Base-by-base conservation (phyloP, 495 filamentous ascomycete species). In the Jackrogersella minutella region DNA sequence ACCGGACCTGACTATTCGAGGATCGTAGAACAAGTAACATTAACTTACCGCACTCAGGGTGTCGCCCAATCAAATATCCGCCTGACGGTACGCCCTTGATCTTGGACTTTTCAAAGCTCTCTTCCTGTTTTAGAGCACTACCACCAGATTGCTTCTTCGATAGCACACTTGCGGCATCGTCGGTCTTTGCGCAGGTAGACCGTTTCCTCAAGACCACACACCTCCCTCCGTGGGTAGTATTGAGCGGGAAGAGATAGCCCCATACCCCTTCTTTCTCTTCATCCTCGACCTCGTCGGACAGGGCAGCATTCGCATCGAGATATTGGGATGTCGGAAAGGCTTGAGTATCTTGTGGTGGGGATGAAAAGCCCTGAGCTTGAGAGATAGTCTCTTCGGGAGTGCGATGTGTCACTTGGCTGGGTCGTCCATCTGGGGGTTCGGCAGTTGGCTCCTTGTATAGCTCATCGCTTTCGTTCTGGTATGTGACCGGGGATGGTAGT, bases 31-130 rank as follows among this genome's bases (percentile, higher is more conserved):
- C 22, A 39, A 36, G 37, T 6, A 3, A 17, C 9, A 13, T 36
- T 3, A 13, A 76, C 90, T 70, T 86, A 96, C 92, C 93, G 71
- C 96, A 97, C 76, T 99, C 96, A 2, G 90, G 89, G 78, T 99
- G 95, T 46, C 95, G 85, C 8, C 95, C 95, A 52, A 98, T 87
- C 22, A 99, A 77, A 74, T 96, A 99, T 33, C 95, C 95, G n/a
- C 90, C 88, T 0, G 91, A 86, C 10, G 90, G 78, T 24, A 84
- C 79, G 3, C 80, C 84, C 33, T 82, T 84, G 9, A 78, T 51
- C 51, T 87, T 88, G 41, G 81, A 79, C 47, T 81, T 66, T 67
- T 91, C 87, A 67, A 85, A 88, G 5, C 76, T 70, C 63, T 86
- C 76, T 74, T 90, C 86, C 58, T 87, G 77, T 43, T 84, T 74